Evolutionary conservation across 768 basidiomycete genomes (phyloP), one percentile per base, ranked within the genome.

Genomic region (Rhodotorula diobovata): DNA sequence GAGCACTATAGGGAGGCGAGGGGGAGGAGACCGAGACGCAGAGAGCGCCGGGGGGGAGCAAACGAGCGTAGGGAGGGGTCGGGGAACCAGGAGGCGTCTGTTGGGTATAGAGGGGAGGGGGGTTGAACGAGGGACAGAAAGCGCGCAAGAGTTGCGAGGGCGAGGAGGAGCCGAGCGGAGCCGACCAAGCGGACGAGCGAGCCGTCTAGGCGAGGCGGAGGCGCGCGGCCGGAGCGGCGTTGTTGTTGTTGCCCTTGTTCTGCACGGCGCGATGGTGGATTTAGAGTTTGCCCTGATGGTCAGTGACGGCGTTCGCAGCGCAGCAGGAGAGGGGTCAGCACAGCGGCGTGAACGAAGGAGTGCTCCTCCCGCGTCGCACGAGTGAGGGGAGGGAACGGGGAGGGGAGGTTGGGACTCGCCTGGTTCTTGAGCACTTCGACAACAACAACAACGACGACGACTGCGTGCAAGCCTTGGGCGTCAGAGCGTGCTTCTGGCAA

Each of bases 371-470:
- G 34, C 23, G 54, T 9, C 2, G 18, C 15, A 23, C 2, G 25
- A 20, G 30, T 18, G 14, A 18, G 32, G 34, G 21, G 20, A 10
- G 3, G 54, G n/a, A n/a, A 21, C 2, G 54, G 20, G 12, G 7
- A 11, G 16, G 21, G 32, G 54, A 21, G 10, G 25, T 11, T 37
- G 12, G 23, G 23, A 21, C 56, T 14, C n/a, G 20, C 58, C 58
- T 59, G 58, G 58, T 45, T 59, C 58, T 59, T 59, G 39, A 59
- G 41, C 23, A 59, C 58, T 30, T 59, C 58, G 58, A 59, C 37
- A 9, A 59, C 58, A n/a, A 59, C 58, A 9, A 59, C 58, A 20
- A 59, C 41, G 58, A 59, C 58, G 35, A 59, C 58, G 25, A 57
- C 56, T 53, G 51, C n/a, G 28, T 14, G 51, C 23, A 21, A 46